Evolutionary conservation across 345 rosid genomes (phyloP).

Genomic region (Syzygium aqueum): DNA sequence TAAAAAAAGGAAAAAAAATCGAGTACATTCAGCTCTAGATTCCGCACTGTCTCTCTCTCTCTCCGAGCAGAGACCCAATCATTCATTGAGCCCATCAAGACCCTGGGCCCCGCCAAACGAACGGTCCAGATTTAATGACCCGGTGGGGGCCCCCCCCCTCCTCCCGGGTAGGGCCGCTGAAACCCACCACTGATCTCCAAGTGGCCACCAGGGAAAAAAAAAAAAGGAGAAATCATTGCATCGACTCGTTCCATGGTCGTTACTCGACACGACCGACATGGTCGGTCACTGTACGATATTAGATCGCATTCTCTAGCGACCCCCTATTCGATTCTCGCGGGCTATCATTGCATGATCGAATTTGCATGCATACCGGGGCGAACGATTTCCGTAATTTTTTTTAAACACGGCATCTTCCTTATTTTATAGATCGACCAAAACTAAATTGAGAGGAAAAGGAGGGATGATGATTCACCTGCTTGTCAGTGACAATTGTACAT

Average conservation of each 20-base stretch:
- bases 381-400: background rate
- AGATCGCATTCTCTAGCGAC: background rate
- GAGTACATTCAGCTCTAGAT: background rate
- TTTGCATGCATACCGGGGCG: too few relatives aligned
- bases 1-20: background rate
- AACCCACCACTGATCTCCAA: conserved; percentile 24
- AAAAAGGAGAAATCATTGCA: background rate
- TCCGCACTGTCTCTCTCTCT: background rate
- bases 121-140: conserved; percentile 21
- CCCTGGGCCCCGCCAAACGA: conserved; percentile 2
- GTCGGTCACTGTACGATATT: too few relatives aligned
- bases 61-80: conserved; percentile 12
- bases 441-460: background rate
- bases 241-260: background rate
- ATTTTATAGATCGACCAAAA: background rate
- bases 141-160: background rate
- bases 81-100: conserved; percentile 25
- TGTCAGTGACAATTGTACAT: conserved; percentile 60
- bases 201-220: conserved; percentile 3
- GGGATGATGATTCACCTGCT: conserved; percentile 54
- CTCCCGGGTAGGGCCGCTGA: conserved; percentile 13
- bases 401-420: background rate
- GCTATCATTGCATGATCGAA: background rate
- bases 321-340: background rate
- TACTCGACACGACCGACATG: background rate